Conservation (phyloP, 1,284 basidiomycete genomes). For the Erythrobasidium hasegawianum region DNA sequence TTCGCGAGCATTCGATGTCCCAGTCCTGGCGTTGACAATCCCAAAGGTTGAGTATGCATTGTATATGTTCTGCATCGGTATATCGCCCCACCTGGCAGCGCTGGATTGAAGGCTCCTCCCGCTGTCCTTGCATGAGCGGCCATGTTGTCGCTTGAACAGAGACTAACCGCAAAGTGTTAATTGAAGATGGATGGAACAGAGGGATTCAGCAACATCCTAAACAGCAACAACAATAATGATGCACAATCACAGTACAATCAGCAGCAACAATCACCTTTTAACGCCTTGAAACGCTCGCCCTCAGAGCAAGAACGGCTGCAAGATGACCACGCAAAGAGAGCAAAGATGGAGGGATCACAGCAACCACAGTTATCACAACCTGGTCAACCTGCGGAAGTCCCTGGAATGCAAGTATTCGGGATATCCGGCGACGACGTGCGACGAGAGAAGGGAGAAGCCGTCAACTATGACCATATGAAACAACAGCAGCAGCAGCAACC, state of each 20-base stretch:
- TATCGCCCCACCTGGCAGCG: slow-evolving; percentile 30
- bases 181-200: not conserved
- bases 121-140: slow-evolving; percentile 19
- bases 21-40: no score
- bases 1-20: slow-evolving; percentile 26
- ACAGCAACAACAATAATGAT: not conserved
- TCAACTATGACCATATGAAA: slow-evolving; percentile 31
- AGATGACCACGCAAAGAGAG: slow-evolving; percentile 18
- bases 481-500: not conserved
- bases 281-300: slow-evolving; percentile 25
- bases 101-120: slow-evolving; percentile 27
- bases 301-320: slow-evolving; percentile 1
- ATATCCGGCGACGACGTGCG: slow-evolving; percentile 35
- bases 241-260: not conserved
- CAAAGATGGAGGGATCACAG: slow-evolving; percentile 3
- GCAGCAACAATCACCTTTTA: not conserved
- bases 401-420: slow-evolving; percentile 28
- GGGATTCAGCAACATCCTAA: not conserved
- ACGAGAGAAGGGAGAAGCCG: slow-evolving; percentile 28
- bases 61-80: no score
- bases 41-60: no score
- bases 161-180: not conserved
- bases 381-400: slow-evolving; percentile 17
- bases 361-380: not conserved
- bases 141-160: not conserved